A percentile compares a stretch with the other conserved stretches of the same genome.
These are phyloP conservation scores for Eucalyptus marginata DNA, from an alignment of 345 rosid species.

Conservation along the genomic window DNA sequence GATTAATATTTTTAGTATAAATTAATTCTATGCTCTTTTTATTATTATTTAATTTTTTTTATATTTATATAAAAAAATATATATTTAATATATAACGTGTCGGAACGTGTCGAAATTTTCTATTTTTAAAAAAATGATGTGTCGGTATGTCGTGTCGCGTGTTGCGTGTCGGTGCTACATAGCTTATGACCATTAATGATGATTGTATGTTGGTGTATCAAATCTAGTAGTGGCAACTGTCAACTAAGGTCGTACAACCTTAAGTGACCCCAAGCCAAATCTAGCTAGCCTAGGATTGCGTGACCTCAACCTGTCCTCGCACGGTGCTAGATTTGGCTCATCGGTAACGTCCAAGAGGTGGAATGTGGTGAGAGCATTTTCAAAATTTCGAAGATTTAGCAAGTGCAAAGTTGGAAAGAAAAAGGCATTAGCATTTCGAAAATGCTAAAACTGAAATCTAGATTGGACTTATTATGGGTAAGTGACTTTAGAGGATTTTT, in stretches of 20 bases:
- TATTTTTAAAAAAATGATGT: no score
- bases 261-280: background rate
- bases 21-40: no score
- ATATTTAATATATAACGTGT: no score
- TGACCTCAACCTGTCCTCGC: fast-evolving
- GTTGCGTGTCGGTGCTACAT: no score
- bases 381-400: background rate
- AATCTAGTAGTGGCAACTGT: fast-evolving
- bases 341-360: fast-evolving
- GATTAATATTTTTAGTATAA: no score
- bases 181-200: background rate
- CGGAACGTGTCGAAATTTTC: no score
- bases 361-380: background rate
- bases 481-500: background rate
- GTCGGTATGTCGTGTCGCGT: no score
- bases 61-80: no score
- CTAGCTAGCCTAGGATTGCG: background rate
- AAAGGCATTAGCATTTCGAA: background rate
- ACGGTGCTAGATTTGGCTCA: background rate
- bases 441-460: background rate
- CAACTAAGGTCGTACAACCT: fast-evolving
- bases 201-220: fast-evolving
- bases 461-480: background rate
- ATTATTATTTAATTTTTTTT: no score
- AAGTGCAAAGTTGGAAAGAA: background rate